Evolutionary conservation across 2,329 filamentous ascomycete genomes (phyloP).

Genomic region (Nemania sp.): DNA sequence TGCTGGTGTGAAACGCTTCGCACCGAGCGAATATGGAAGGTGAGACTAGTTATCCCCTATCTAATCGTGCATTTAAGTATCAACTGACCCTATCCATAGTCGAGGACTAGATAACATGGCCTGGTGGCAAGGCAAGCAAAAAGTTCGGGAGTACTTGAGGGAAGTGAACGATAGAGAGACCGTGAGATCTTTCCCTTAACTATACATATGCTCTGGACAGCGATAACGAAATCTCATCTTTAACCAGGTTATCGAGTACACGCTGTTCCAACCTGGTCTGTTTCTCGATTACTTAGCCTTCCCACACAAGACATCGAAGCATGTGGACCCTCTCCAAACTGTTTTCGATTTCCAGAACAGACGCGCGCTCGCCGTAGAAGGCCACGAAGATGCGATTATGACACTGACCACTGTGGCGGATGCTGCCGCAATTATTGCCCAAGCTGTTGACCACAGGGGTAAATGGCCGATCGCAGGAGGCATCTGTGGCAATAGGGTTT

Average conservation of each 20-base stretch:
- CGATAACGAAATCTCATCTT: slow-evolving; percentile 1
- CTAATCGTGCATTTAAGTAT: not conserved
- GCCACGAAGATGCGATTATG: slow-evolving; percentile 56
- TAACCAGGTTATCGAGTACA: slow-evolving; percentile 65
- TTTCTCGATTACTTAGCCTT: slow-evolving; percentile 67
- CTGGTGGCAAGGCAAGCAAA: slow-evolving; percentile 65
- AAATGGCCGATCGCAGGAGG: slow-evolving; percentile 59
- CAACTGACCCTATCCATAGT: slow-evolving; percentile 14
- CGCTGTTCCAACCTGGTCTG: slow-evolving; percentile 65
- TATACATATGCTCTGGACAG: not conserved
- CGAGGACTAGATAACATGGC: slow-evolving; percentile 51
- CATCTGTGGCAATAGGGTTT: slow-evolving; percentile 55
- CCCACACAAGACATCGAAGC: slow-evolving; percentile 60
- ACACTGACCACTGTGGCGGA: slow-evolving; percentile 61
- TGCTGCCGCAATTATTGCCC: slow-evolving; percentile 54
- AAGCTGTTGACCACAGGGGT: slow-evolving; percentile 58
- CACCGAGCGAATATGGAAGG: slow-evolving; percentile 69
- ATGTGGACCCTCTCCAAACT: slow-evolving; percentile 56
- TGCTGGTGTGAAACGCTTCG: slow-evolving; percentile 70
- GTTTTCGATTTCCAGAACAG: slow-evolving; percentile 56
- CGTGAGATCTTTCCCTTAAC: slow-evolving; percentile 45
- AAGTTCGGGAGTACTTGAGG: slow-evolving; percentile 62
- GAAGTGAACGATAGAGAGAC: slow-evolving; percentile 62
- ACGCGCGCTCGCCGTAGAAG: slow-evolving; percentile 58
- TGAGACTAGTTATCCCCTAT: not conserved